phyloP scores from a whole-genome alignment of 1,139 yeast species.

The Nematodospora anomalae region DNA sequence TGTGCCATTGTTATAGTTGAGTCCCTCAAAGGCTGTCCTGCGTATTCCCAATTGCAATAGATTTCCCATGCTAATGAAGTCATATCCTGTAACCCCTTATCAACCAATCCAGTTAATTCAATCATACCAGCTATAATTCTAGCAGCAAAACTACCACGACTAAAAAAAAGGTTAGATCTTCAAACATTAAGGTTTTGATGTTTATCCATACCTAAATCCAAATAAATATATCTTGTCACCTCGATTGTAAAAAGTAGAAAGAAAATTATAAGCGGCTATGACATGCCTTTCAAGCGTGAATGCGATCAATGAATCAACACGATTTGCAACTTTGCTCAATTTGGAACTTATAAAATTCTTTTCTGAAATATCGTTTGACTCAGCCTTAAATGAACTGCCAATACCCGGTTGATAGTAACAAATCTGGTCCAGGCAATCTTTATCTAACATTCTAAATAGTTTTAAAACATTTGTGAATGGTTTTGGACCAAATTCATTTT shows the following conservation, averaged over 20 bases:
- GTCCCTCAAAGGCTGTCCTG: conserved; percentile 53
- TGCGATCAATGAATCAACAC: conserved; percentile 53
- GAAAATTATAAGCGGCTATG: conserved; percentile 52
- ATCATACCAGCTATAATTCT: conserved; percentile 64
- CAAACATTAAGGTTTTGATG: not conserved
- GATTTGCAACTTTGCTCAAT: conserved; percentile 17
- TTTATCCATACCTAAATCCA: conserved; percentile 47
- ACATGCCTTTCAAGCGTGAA: conserved; percentile 55
- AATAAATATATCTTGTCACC: conserved; percentile 56
- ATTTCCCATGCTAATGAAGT: conserved; percentile 60
- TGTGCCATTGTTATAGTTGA: conserved; percentile 43
- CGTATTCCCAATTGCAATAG: conserved; percentile 60
- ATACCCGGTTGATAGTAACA: conserved; percentile 71
- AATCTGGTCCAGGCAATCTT: conserved; percentile 40
- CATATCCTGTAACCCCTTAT: conserved; percentile 53
- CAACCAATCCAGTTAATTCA: conserved; percentile 56
- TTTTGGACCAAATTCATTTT: conserved; percentile 54
- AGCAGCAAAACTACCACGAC: conserved; percentile 67
- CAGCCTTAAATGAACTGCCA: conserved; percentile 50
- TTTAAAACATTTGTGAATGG: conserved; percentile 59
- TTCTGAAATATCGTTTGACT: conserved; percentile 22
- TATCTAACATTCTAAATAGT: conserved; percentile 52
- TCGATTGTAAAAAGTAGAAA: conserved; percentile 45
- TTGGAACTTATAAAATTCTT: conserved; percentile 18
- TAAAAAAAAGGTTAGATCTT: conserved; percentile 14